phyloP scores from a whole-genome alignment of 305 asterid species.

The Lippia alba region DNA sequence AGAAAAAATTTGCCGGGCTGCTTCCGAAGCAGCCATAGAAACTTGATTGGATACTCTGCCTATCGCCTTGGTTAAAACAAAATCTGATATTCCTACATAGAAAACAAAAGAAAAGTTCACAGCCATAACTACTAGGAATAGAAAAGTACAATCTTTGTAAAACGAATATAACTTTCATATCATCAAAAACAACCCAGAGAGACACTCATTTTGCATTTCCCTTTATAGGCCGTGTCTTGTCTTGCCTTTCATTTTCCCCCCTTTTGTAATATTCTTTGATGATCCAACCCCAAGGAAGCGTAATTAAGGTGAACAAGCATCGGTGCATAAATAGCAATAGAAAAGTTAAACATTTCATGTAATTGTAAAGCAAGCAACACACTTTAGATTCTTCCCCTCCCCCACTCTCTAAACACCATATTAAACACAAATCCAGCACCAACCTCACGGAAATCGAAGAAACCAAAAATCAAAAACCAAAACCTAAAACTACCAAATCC shows the following conservation, averaged over 20 bases:
- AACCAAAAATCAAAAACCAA: not conserved
- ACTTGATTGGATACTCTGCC: slow-evolving; percentile 8
- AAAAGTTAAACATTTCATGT: not conserved
- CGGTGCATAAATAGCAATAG: not conserved
- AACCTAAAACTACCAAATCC: not conserved
- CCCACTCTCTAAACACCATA: not conserved
- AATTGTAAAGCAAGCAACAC: not conserved
- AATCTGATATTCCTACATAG: slow-evolving; percentile 33
- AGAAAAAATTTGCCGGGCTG: slow-evolving; percentile 39
- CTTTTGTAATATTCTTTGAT: too few relatives aligned
- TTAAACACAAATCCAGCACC: not conserved
- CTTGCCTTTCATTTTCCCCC: too few relatives aligned
- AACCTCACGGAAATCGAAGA: not conserved
- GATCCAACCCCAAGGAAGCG: too few relatives aligned
- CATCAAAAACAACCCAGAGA: too few relatives aligned
- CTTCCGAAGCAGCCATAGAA: slow-evolving; percentile 45
- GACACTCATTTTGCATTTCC: too few relatives aligned
- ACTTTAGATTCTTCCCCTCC: too few relatives aligned
- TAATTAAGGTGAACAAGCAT: too few relatives aligned
- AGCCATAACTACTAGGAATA: too few relatives aligned
- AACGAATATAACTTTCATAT: too few relatives aligned
- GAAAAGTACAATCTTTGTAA: too few relatives aligned
- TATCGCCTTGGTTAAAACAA: slow-evolving; percentile 14
- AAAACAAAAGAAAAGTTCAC: slow-evolving; percentile 19
- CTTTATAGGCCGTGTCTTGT: too few relatives aligned